Percentiles rank a stretch among this genome's conserved stretches.
phyloP scores from a whole-genome alignment of 2,329 filamentous ascomycete genomes.

The Colletotrichum lini region DNA sequence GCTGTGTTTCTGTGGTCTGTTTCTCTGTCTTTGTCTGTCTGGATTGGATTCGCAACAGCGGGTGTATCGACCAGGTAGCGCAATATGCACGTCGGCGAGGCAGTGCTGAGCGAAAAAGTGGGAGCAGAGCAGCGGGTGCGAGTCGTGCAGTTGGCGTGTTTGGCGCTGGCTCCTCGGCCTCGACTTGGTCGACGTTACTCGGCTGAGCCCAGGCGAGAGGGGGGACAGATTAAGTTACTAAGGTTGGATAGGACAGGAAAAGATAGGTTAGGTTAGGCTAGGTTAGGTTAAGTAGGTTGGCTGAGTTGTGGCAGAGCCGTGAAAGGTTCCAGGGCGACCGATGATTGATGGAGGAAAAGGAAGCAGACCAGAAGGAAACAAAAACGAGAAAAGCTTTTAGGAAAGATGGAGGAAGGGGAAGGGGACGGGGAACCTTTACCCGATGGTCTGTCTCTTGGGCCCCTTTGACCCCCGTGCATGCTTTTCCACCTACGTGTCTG shows the following conservation, averaged over 20 bases:
- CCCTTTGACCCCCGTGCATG: not conserved
- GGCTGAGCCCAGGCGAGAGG: not conserved
- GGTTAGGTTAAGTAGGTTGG: not conserved
- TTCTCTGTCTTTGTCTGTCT: not conserved
- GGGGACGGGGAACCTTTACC: constrained; percentile 4
- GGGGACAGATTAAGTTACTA: too few species aligned
- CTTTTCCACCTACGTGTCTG: not conserved
- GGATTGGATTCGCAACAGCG: constrained; percentile 24
- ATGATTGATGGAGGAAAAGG: not conserved
- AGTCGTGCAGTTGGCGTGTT: constrained; percentile 26
- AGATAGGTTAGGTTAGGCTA: not conserved
- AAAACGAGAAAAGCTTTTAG: not conserved
- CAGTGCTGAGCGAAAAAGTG: constrained; percentile 36
- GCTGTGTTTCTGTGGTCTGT: constrained; percentile 21
- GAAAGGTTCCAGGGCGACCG: not conserved
- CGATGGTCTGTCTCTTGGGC: not conserved
- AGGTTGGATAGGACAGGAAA: too few species aligned
- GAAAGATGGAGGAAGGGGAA: not conserved
- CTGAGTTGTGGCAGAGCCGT: not conserved
- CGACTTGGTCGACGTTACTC: not conserved
- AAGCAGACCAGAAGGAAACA: not conserved
- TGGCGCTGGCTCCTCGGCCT: not conserved
- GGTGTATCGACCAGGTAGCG: constrained; percentile 28
- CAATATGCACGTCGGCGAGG: constrained; percentile 32
- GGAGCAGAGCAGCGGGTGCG: constrained; percentile 27